Evolutionary conservation across 768 basidiomycete genomes (phyloP).

Genomic region (button mushroom (Agaricus bisporus)): DNA sequence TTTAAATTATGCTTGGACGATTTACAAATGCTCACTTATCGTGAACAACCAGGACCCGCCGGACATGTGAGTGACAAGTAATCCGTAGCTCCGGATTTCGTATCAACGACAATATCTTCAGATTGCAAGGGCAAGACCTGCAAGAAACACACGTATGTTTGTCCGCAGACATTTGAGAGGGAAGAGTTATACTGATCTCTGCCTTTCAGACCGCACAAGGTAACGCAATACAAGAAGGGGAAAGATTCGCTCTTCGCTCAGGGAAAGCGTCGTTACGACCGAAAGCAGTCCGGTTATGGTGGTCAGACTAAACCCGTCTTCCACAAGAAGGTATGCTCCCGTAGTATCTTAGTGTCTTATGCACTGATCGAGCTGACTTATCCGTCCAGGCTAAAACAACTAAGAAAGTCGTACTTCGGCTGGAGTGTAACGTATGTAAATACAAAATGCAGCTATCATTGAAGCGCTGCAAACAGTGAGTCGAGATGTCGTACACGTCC

Average conservation of each 20-base stretch:
- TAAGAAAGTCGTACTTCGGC: slow-evolving; percentile 97
- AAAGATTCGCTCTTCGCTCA: slow-evolving; percentile 97
- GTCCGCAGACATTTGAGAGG: slow-evolving; percentile 7
- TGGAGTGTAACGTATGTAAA: slow-evolving; percentile 98
- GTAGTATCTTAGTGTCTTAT: neutral
- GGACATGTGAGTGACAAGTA: slow-evolving; percentile 74
- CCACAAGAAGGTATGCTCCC: slow-evolving; percentile 89
- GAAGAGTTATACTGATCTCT: slow-evolving; percentile 12
- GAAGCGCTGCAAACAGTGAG: slow-evolving; percentile 99
- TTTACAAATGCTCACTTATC: slow-evolving; percentile 11
- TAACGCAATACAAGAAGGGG: slow-evolving; percentile 99
- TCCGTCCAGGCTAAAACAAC: slow-evolving; percentile 85
- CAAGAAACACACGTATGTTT: slow-evolving; percentile 91
- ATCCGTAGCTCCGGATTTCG: neutral
- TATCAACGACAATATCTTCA: slow-evolving; percentile 19
- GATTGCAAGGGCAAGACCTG: slow-evolving; percentile 96
- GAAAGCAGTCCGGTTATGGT: slow-evolving; percentile 98
- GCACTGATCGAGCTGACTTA: neutral
- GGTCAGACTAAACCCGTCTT: slow-evolving; percentile 99
- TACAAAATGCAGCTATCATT: slow-evolving; percentile 95
- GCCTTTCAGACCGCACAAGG: slow-evolving; percentile 83
- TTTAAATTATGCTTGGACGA: slow-evolving; percentile 12
- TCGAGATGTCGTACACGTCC: slow-evolving; percentile 13
- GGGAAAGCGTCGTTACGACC: slow-evolving; percentile 99
- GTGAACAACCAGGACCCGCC: slow-evolving; percentile 61